Percentiles rank a stretch among this genome's conserved stretches.
phyloP scores from a whole-genome alignment of 495 filamentous ascomycete species.

The Cudoniella acicularis region DNA sequence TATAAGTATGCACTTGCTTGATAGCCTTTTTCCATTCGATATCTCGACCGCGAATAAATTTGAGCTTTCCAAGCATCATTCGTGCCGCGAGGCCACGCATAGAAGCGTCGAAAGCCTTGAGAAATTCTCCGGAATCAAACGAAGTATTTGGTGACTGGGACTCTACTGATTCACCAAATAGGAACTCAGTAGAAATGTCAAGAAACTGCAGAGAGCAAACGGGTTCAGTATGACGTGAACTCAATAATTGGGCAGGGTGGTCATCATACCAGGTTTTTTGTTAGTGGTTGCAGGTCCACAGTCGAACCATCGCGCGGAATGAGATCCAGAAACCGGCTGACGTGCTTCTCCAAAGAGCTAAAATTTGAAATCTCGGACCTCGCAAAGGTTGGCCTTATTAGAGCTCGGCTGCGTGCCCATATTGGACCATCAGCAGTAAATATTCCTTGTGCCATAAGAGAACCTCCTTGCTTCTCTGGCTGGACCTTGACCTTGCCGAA shows the following conservation, averaged over 20 bases:
- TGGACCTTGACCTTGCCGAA: neutral
- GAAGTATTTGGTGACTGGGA: conserved; percentile 18
- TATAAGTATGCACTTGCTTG: conserved; percentile 37
- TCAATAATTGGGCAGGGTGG: neutral
- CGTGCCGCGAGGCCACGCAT: neutral
- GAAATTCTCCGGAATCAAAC: conserved; percentile 24
- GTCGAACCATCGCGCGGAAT: conserved; percentile 39
- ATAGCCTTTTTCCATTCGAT: neutral
- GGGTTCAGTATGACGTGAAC: neutral
- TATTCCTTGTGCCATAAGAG: conserved; percentile 39
- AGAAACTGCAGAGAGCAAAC: neutral
- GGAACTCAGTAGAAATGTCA: conserved; percentile 15
- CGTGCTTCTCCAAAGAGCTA: conserved; percentile 12
- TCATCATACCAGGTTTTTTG: conserved; percentile 41
- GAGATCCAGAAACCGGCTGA: neutral
- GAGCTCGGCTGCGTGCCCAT: conserved; percentile 29
- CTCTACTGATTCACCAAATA: conserved; percentile 16
- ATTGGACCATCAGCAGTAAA: conserved; percentile 37
- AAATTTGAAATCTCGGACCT: conserved; percentile 40
- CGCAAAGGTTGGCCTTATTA: conserved; percentile 37
- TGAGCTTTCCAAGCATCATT: neutral
- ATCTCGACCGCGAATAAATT: neutral
- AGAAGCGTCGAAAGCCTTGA: conserved; percentile 10
- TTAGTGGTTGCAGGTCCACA: conserved; percentile 58
- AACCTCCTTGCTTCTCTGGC: neutral